Evolutionary conservation across 2,329 filamentous ascomycete genomes (phyloP), one percentile per base, ranked within the genome.

Genomic region (Mycosphaerella sp.): DNA sequence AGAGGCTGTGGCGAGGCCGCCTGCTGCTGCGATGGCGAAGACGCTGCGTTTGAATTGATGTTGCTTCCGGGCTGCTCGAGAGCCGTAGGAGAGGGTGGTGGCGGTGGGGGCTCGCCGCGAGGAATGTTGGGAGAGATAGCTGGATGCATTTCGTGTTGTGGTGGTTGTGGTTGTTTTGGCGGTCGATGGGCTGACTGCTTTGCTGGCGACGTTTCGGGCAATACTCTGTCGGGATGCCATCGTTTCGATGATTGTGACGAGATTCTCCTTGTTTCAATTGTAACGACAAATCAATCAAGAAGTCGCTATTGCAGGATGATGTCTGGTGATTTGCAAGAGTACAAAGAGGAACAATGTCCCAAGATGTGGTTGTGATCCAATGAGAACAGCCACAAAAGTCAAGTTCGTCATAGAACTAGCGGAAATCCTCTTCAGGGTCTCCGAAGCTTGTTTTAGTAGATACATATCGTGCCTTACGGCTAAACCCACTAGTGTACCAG

Each of bases 31-130:
- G 54, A 78, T 68, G 46, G 71, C 66, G 53, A 67, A 67, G 31
- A 77, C 51, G 12, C 74, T 76, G 40, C 74, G 70, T 42, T 71
- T 63, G 45, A 78, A 72, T 36, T 75, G 73, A 55, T 73, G 72
- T 58, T 76, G 74, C 52, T 74, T 72, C 10, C 71, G 69, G 26
- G 73, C 67, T 17, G 73, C 73, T 51, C 75, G 59, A 6, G 57
- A 52, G 45, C 60, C 60, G 43, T 68, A 64, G 40, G 64, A 73
- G 23, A 65, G 53, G n/a, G 59, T 59, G 7, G 62, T 61, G 10
- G 64, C 56, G 44, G 56, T 55, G 17, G 60, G 48, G 6, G 48
- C 57, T 55, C 55, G 59, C 41, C 61, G 62, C 14, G 59, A 59
- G 14, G 64, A 62, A 29, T 29, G 6, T 7, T 29, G 26, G 26